Base-by-base conservation (phyloP, 306 rosid species). In the Calophaca sinica region DNA sequence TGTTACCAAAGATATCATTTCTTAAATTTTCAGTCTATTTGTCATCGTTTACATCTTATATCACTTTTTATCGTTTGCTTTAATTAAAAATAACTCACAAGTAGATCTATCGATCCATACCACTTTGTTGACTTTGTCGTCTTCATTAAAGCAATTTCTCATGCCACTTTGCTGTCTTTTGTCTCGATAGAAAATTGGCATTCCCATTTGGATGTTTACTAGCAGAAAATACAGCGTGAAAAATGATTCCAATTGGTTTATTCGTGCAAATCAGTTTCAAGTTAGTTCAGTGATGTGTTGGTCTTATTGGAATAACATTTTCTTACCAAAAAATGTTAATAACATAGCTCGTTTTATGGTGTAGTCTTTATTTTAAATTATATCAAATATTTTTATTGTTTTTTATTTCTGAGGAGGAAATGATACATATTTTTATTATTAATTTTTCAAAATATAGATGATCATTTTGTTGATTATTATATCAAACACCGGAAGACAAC, bases 1-100 rank as follows among this genome's bases (percentile, higher is more conserved):
- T 82, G 60, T 60, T 82, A 67, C 79, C 85, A 69, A 84, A 72
- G 84, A 58, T 68, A 62, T 70, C 33, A 54, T 32, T 57, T 85
- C 79, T 78, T 78, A 84, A 84, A 80, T 45, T 83, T 63, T 82
- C 75, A 68, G 78, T 77, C 76, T 64, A 20, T 39, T 59, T 70
- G 78, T 54, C 67, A 62, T 72, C 20, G 69, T 42, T 28, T 33
- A 5, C 41, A 62, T 62, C 63, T 44, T 15, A 11, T 62, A 9
- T 62, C 39, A 57, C 49, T 81, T 39, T 39, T 35, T 74, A 59
- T 72, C 50, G 42, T 42, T 73, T 33, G 49, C 36, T 65, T 80
- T 64, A 49, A 42, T 38, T n/a, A 9, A 51, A 65, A 72, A 53
- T 35, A 67, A 48, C 50, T 49, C 53, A 6, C 68, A 76, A 52